Percentiles rank a stretch among this genome's conserved stretches.
phyloP scores from a whole-genome alignment of 2,329 filamentous ascomycete species.

The Zymoseptoria tritici region DNA sequence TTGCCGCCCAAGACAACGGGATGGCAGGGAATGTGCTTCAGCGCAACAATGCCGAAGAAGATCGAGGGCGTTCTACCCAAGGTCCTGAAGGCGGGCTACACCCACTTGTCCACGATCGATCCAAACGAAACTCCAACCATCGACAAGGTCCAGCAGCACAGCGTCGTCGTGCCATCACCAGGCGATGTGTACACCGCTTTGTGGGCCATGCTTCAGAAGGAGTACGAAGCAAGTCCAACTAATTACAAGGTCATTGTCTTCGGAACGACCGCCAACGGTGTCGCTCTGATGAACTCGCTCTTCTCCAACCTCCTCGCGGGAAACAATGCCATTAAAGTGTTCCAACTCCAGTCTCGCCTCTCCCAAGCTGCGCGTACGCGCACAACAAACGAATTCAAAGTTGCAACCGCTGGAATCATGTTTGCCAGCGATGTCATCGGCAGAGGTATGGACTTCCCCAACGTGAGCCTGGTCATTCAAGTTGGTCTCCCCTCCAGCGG shows the following conservation, averaged over 20 bases:
- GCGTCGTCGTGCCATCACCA: slow-evolving; percentile 33
- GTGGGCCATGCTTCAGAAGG: slow-evolving; percentile 38
- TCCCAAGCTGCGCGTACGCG: slow-evolving; percentile 35
- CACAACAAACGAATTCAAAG: slow-evolving; percentile 40
- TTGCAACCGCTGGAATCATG: slow-evolving; percentile 37
- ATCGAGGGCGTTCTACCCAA: slow-evolving; percentile 39
- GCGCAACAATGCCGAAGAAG: slow-evolving; percentile 39
- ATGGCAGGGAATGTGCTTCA: slow-evolving; percentile 46
- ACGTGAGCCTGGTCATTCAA: slow-evolving; percentile 47
- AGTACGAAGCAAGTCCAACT: slow-evolving; percentile 32
- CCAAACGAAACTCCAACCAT: slow-evolving; percentile 40
- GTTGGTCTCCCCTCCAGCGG: slow-evolving; percentile 39
- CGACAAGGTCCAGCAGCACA: slow-evolving; percentile 44
- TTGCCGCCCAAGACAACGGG: slow-evolving; percentile 45
- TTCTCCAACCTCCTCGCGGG: slow-evolving; percentile 30
- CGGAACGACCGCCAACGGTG: slow-evolving; percentile 41
- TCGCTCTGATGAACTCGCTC: slow-evolving; percentile 36
- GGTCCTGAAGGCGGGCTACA: slow-evolving; percentile 38
- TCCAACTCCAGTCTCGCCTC: slow-evolving; percentile 40
- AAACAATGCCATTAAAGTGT: slow-evolving; percentile 29
- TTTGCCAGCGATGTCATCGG: slow-evolving; percentile 47
- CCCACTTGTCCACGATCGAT: slow-evolving; percentile 38
- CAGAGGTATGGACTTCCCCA: slow-evolving; percentile 47
- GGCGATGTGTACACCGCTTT: slow-evolving; percentile 41
- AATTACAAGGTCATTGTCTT: slow-evolving; percentile 43